Evolutionary conservation across 108 stramenopile species (phyloP).

Genomic region (Cyclotella choctawhatcheeana): DNA sequence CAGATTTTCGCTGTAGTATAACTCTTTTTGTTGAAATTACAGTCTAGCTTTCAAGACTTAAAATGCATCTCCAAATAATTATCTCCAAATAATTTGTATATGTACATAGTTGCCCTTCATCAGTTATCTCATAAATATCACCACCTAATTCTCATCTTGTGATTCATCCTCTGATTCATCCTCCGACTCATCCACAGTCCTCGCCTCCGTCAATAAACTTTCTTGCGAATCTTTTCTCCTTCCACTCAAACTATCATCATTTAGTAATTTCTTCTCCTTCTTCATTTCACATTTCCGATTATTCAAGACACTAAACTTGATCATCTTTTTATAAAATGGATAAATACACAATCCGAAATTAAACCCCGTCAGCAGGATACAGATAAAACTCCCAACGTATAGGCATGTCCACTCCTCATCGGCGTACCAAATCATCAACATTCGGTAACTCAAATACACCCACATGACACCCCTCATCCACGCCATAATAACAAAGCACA

Average conservation of each 20-base stretch:
- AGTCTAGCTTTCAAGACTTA: neutral
- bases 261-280: neutral
- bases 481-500: slow-evolving; percentile 35
- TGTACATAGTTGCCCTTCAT: no score
- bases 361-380: slow-evolving; percentile 18
- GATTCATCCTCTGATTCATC: neutral
- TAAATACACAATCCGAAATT: slow-evolving; percentile 30
- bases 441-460: slow-evolving; percentile 12
- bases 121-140: no score
- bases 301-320: slow-evolving; percentile 17
- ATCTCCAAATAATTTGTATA: no score
- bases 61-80: slow-evolving; percentile 1
- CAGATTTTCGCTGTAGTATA: no score
- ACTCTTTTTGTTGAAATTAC: no score
- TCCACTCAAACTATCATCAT: neutral
- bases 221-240: neutral
- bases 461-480: slow-evolving; percentile 34
- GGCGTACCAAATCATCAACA: slow-evolving; percentile 21
- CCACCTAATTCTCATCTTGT: no score
- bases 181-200: neutral
- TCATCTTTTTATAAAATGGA: slow-evolving; percentile 31
- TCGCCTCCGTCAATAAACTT: neutral
- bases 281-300: neutral
- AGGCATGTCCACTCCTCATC: slow-evolving; percentile 28
- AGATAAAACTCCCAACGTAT: slow-evolving; percentile 10